A percentile compares a stretch with the other conserved stretches of the same genome.
Conservation (phyloP, 148 eudicot species). For the Talinum fruticosum region DNA sequence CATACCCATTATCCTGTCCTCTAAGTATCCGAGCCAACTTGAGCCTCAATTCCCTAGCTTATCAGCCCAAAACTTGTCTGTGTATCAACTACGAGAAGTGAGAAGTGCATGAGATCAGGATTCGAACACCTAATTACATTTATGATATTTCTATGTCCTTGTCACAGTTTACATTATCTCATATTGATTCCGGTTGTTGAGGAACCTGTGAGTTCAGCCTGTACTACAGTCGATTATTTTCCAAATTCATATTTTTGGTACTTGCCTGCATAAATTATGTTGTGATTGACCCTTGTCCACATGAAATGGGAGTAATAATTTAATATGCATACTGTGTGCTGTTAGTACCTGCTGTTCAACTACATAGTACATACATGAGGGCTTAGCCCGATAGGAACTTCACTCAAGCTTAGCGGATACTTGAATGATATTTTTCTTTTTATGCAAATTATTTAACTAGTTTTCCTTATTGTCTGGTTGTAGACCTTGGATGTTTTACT, state of each 20-base stretch:
- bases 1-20: neutral
- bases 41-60: neutral
- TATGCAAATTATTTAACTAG: neutral
- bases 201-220: neutral
- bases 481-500: conserved; percentile 93
- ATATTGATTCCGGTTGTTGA: neutral
- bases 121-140: neutral
- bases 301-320: neutral
- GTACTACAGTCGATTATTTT: neutral
- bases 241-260: neutral
- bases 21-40: neutral
- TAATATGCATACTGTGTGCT: neutral
- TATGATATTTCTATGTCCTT: neutral
- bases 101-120: neutral
- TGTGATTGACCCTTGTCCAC: neutral
- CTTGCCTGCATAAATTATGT: neutral
- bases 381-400: too few species aligned
- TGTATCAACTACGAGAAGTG: neutral
- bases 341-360: neutral
- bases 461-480: conserved; percentile 21
- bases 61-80: neutral
- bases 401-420: too few species aligned
- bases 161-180: neutral
- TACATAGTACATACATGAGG: neutral
- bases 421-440: neutral